These are phyloP conservation scores for Cryptococcus hybrid DNA, from an alignment of 1,284 basidiomycete genomes.

Conservation along the genomic window DNA sequence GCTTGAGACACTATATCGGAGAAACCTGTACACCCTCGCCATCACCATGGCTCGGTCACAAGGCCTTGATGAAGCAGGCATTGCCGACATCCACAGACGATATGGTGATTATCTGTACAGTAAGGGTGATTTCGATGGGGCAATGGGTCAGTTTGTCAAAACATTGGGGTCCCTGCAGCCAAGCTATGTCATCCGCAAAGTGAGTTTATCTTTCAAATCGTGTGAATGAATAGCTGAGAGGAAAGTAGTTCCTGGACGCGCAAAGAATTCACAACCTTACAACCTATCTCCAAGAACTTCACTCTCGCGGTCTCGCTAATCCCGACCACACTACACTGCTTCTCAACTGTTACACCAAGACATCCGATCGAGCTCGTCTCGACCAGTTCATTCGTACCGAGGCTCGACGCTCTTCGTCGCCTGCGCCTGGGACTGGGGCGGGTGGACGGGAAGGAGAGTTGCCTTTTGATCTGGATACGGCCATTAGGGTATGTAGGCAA, in stretches of 20 bases:
- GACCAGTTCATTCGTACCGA: slow-evolving; percentile 92
- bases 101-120: slow-evolving; percentile 91
- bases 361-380: slow-evolving; percentile 82
- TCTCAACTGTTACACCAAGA: slow-evolving; percentile 95
- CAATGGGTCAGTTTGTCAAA: slow-evolving; percentile 88
- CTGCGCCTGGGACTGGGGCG: slow-evolving; percentile 26
- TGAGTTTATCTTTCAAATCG: slow-evolving; percentile 35
- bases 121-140: slow-evolving; percentile 89
- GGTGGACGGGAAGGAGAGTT: slow-evolving; percentile 55
- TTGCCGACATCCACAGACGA: slow-evolving; percentile 81
- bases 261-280: slow-evolving; percentile 94
- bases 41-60: slow-evolving; percentile 69
- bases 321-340: slow-evolving; percentile 95
- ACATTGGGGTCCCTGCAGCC: slow-evolving; percentile 88
- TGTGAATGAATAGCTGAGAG: neutral
- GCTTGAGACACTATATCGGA: slow-evolving; percentile 75
- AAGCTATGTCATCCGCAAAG: slow-evolving; percentile 96
- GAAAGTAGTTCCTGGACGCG: slow-evolving; percentile 84
- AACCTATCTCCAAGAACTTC: slow-evolving; percentile 93
- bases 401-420: slow-evolving; percentile 46
- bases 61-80: slow-evolving; percentile 63
- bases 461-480: slow-evolving; percentile 95
- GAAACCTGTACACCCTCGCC: slow-evolving; percentile 71
- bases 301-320: slow-evolving; percentile 83
- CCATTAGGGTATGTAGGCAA: slow-evolving; percentile 92